Evolutionary conservation across 2,329 filamentous ascomycete genomes (phyloP), one percentile per base, ranked within the genome.

Genomic region (Colletotrichum zoysiae): DNA sequence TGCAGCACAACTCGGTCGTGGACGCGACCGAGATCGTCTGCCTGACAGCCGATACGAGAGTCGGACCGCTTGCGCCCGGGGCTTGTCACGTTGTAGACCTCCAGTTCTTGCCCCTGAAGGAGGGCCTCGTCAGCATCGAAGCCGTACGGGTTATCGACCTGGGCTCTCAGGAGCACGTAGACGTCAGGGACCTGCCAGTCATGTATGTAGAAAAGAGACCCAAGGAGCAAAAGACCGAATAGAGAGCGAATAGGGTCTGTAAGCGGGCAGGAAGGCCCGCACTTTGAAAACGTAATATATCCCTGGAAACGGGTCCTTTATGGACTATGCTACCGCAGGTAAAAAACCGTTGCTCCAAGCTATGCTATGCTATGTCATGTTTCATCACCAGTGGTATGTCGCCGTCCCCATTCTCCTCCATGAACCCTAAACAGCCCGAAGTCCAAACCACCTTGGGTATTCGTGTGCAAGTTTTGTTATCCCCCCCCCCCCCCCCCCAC

Each of bases 81-180:
- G 90, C 92, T 11, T 95, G 92, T 77, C 92, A 94, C 76, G 91
- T 92, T 48, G 90, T 89, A 1, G 91, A 93, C 78, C 79, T 95
- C 75, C 88, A 89, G 75, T 95, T 95, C 75, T 83, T 95, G 65
- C 90, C 93, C 5, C 82, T 95, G 64, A 83, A 84, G 65, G 85
- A 88, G 59, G 93, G 93, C 0, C 86, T 93, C 42, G 85, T 93
- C 40, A 86, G 87, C n/a, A 80, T 95, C 3, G 93, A 95, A 76
- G 90, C 91, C 2, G 85, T 95, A 26, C 85, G 92, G 61, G 88
- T 95, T 1, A 86, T 95, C 4, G 93, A 96, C 79, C 79, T 95
- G 71, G 88, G 85, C 30, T 92, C 89, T 44, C 91, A 93, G 77
- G 92, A 95, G 82, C 91, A 93, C 77, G 91, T 93, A 4, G 93